Conservation (phyloP, 139 green algal genomes). For the Astrephomene gubernaculifera region DNA sequence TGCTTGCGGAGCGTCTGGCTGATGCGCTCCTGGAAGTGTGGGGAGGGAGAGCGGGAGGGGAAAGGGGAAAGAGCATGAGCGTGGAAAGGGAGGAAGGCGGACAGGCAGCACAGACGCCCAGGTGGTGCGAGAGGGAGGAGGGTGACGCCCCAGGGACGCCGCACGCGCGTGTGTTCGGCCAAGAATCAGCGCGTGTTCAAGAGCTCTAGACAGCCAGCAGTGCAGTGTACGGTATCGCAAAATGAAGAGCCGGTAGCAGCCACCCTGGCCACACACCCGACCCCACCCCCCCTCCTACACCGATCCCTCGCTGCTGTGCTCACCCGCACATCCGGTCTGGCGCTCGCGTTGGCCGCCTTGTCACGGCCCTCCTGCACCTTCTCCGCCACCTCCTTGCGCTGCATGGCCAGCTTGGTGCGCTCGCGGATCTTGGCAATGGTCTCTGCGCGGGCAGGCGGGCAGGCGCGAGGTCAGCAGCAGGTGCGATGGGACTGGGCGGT, state of each 20-base stretch:
- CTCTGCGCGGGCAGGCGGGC: conserved; percentile 9
- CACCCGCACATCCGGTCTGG: not conserved
- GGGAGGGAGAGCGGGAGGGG: not conserved
- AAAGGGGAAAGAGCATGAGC: not conserved
- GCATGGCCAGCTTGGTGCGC: conserved; percentile 49
- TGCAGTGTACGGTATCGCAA: no score
- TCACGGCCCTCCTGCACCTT: conserved; percentile 35
- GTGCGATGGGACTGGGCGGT: no score
- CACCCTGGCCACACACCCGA: not conserved
- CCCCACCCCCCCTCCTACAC: no score
- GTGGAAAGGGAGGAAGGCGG: not conserved
- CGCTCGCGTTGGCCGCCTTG: not conserved
- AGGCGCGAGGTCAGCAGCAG: not conserved
- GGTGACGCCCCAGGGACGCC: not conserved
- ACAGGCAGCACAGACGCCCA: no score
- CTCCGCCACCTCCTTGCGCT: conserved; percentile 34
- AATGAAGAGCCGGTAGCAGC: no score
- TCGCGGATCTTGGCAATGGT: conserved; percentile 52
- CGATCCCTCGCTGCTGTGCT: not conserved
- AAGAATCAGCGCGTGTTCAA: not conserved
- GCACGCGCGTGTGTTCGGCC: not conserved
- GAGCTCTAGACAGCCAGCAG: no score
- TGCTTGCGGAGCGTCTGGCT: not conserved
- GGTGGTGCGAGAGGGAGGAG: not conserved
- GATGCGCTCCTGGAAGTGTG: not conserved